Evolutionary conservation across 495 filamentous ascomycete species (phyloP).

Genomic region (Tuber melanosporum): DNA sequence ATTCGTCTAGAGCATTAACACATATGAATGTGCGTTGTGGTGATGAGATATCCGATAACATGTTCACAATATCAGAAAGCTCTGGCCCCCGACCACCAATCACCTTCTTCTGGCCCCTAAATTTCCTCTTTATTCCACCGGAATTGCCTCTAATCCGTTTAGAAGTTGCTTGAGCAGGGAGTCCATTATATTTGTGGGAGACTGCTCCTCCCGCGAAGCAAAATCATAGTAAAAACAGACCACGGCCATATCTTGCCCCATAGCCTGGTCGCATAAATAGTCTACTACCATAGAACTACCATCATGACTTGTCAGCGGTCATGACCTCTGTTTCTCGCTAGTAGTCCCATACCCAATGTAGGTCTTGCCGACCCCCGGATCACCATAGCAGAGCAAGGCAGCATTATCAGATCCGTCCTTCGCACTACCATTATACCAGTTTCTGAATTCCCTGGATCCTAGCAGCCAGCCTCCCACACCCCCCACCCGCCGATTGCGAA

Average conservation of each 20-base stretch:
- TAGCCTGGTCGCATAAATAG: too few relatives aligned
- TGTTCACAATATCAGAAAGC: neutral
- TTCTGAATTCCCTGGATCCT: neutral
- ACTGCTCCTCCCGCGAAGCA: too few relatives aligned
- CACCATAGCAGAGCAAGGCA: neutral
- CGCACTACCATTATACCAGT: neutral
- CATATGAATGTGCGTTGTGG: neutral
- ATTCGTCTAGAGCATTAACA: neutral
- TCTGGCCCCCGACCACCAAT: neutral
- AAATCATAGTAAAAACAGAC: too few relatives aligned
- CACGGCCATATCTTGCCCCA: too few relatives aligned
- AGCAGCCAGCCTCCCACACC: neutral
- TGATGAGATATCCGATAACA: neutral
- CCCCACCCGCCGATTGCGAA: neutral
- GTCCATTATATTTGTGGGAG: neutral
- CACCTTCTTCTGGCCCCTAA: neutral
- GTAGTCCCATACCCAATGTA: neutral
- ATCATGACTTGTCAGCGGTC: neutral
- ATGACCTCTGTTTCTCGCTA: neutral
- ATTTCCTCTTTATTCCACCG: neutral
- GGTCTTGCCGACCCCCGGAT: neutral
- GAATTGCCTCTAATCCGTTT: neutral
- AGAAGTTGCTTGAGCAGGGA: neutral
- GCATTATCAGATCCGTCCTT: neutral
- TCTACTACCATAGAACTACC: neutral